phyloP scores from a whole-genome alignment of 2,329 filamentous ascomycete species.

The Ascochyta rabiei region DNA sequence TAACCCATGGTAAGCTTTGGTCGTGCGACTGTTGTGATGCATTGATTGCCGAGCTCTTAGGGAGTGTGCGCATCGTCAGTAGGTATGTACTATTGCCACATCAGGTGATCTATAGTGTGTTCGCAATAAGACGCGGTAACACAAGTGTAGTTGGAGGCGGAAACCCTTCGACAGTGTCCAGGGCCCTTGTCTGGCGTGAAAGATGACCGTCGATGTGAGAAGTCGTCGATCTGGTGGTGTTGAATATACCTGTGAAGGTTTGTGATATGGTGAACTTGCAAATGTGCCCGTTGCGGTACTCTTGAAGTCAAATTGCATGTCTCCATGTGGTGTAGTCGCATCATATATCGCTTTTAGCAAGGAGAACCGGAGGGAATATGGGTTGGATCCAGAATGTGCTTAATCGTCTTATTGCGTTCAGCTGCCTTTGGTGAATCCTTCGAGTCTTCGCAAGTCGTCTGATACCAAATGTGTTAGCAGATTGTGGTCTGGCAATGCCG shows the following conservation, averaged over 20 bases:
- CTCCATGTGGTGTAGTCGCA: too few relatives aligned
- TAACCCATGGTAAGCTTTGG: background rate
- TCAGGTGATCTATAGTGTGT: background rate
- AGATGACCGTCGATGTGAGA: too few relatives aligned
- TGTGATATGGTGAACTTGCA: too few relatives aligned
- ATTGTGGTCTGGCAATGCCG: conserved; percentile 8
- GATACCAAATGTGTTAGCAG: conserved; percentile 1
- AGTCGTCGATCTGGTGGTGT: too few relatives aligned
- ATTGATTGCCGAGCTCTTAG: background rate
- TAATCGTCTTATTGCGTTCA: background rate
- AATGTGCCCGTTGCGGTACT: too few relatives aligned
- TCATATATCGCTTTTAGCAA: too few relatives aligned
- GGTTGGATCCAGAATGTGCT: background rate
- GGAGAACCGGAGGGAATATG: background rate
- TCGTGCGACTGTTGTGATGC: background rate
- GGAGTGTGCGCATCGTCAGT: background rate
- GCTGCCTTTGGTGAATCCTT: background rate
- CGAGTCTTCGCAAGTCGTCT: background rate
- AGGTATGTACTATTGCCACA: background rate
- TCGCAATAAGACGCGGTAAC: background rate
- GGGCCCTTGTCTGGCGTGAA: too few relatives aligned
- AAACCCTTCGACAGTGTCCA: too few relatives aligned
- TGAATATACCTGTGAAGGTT: too few relatives aligned
- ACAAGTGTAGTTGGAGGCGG: too few relatives aligned
- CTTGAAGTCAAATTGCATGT: too few relatives aligned